These are phyloP conservation scores for Eucalyptus grandis DNA, from an alignment of 345 rosid genomes.

Conservation along the genomic window DNA sequence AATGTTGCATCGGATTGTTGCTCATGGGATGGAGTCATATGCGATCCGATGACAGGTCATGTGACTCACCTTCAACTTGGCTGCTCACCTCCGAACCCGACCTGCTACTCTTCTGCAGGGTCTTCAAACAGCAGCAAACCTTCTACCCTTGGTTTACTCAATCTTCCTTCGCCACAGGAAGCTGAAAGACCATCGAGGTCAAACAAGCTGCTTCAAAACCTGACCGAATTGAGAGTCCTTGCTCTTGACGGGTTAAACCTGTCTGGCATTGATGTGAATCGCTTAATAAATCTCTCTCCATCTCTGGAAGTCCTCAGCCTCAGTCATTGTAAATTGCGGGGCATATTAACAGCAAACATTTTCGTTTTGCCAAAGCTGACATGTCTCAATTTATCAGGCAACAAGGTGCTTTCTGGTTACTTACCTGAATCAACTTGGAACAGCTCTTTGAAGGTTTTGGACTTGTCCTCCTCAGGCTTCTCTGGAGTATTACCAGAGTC, in stretches of 20 bases:
- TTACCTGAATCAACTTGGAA: not conserved
- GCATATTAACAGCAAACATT: not conserved
- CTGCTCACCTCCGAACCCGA: not conserved
- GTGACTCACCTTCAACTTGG: not conserved
- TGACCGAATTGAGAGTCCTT: not conserved
- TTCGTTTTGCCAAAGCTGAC: not conserved
- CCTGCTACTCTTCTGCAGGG: not conserved
- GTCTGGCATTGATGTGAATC: not conserved
- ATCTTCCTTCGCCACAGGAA: not conserved
- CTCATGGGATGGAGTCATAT: not conserved
- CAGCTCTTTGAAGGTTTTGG: not conserved
- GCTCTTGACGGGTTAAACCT: not conserved
- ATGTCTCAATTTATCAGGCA: not conserved
- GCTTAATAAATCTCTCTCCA: not conserved
- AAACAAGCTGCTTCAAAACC: not conserved
- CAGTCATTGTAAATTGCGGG: not conserved
- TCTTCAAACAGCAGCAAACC: not conserved
- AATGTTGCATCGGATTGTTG: not conserved
- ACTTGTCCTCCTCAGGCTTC: not conserved
- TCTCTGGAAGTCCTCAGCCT: not conserved
- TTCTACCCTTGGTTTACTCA: not conserved
- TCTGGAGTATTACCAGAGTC: constrained; percentile 4
- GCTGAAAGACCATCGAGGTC: not conserved
- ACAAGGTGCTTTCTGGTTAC: not conserved
- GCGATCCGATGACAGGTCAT: not conserved